Conservation (phyloP, 768 basidiomycete genomes). For the Phaeotremella skinneri region DNA sequence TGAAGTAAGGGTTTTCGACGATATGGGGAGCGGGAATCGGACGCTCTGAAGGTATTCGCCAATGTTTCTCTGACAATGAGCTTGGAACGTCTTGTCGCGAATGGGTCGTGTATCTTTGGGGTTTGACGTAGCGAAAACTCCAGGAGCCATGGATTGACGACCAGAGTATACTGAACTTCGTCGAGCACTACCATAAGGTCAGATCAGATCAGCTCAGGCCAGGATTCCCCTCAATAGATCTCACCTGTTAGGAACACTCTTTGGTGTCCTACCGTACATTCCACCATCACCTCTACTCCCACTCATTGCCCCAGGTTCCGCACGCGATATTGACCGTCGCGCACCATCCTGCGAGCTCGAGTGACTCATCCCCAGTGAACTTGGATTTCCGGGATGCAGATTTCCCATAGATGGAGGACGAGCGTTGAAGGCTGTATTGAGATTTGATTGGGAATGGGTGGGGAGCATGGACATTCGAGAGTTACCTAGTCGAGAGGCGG, state of each 20-base stretch:
- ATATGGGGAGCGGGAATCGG: constrained; percentile 53
- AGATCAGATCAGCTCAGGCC: constrained; percentile 13
- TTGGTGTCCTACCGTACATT: constrained; percentile 67
- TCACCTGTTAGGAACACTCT: constrained; percentile 56
- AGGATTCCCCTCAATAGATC: constrained; percentile 33
- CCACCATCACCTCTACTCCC: constrained; percentile 60
- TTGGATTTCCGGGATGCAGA: constrained; percentile 61
- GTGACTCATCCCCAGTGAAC: constrained; percentile 6
- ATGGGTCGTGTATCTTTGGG: constrained; percentile 74
- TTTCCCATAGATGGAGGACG: constrained; percentile 66
- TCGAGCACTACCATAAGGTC: constrained; percentile 64
- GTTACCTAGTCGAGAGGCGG: constrained; percentile 10
- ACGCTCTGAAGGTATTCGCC: constrained; percentile 58
- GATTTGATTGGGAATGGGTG: constrained; percentile 11
- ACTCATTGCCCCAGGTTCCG: constrained; percentile 56
- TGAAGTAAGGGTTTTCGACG: constrained; percentile 65
- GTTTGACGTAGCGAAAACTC: constrained; percentile 32
- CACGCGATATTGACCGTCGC: constrained; percentile 8
- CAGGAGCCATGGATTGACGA: constrained; percentile 56
- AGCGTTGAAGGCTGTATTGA: constrained; percentile 43
- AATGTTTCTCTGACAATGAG: constrained; percentile 70
- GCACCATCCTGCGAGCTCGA: constrained; percentile 12
- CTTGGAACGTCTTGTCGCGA: constrained; percentile 70
- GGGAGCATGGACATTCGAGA: constrained; percentile 52
- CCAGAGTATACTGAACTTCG: constrained; percentile 67